These are phyloP conservation scores for Arthromyces matolae DNA, from an alignment of 768 basidiomycete genomes.

Conservation along the genomic window DNA sequence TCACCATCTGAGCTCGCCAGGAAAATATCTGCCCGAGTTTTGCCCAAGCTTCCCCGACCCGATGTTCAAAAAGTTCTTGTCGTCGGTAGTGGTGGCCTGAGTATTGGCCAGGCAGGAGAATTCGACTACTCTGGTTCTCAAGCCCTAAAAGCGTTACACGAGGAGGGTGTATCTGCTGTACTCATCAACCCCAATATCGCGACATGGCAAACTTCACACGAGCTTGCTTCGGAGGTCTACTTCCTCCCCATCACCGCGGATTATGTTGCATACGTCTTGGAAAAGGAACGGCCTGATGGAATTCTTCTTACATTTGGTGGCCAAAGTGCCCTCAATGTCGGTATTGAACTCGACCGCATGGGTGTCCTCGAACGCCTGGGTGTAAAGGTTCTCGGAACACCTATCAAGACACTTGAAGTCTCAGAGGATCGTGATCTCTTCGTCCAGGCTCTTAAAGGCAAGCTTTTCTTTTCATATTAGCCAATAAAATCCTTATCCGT, in stretches of 20 bases:
- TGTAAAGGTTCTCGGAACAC: slow-evolving; percentile 91
- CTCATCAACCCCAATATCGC: slow-evolving; percentile 99
- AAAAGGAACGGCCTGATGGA: slow-evolving; percentile 97
- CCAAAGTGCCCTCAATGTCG: slow-evolving; percentile 96
- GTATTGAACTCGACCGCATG: slow-evolving; percentile 95
- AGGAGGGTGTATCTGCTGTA: slow-evolving; percentile 91
- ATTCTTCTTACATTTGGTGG: slow-evolving; percentile 97
- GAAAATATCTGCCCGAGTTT: slow-evolving; percentile 88
- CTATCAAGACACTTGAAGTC: slow-evolving; percentile 90
- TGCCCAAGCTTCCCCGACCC: slow-evolving; percentile 87
- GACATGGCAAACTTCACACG: slow-evolving; percentile 98
- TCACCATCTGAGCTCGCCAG: slow-evolving; percentile 94
- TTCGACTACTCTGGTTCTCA: slow-evolving; percentile 99
- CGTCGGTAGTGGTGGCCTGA: slow-evolving; percentile 93
- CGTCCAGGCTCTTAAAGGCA: slow-evolving; percentile 93
- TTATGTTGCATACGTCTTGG: slow-evolving; percentile 97
- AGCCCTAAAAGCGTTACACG: slow-evolving; percentile 94
- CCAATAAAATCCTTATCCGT: slow-evolving; percentile 5
- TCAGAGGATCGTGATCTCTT: slow-evolving; percentile 98
- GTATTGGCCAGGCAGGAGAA: slow-evolving; percentile 98
- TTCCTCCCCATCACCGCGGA: slow-evolving; percentile 95
- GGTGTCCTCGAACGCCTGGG: slow-evolving; percentile 90
- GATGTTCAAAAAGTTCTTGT: slow-evolving; percentile 94
- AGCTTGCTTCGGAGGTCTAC: slow-evolving; percentile 95
- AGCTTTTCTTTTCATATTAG: slow-evolving; percentile 17